Evolutionary conservation across 306 rosid genomes (phyloP).

Genomic region (Hylodesmum podocarpum): DNA sequence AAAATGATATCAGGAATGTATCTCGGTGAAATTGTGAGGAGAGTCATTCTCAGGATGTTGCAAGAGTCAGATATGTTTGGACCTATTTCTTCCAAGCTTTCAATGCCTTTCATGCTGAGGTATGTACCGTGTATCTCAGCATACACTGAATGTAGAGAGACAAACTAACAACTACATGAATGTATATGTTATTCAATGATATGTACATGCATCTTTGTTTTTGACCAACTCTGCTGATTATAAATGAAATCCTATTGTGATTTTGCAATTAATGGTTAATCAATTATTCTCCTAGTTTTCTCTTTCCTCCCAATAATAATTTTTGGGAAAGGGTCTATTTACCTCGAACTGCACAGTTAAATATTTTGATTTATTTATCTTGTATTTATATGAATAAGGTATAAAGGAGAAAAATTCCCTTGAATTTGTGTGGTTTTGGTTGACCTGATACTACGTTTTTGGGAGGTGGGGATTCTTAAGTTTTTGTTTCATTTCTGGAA

Average conservation of each 20-base stretch:
- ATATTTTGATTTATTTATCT: too few species aligned
- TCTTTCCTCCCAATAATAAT: not conserved
- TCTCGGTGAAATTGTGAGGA: conserved; percentile 86
- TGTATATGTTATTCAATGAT: not conserved
- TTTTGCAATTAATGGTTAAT: not conserved
- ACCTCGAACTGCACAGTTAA: too few species aligned
- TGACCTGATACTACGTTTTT: too few species aligned
- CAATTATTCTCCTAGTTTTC: not conserved
- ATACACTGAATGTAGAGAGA: not conserved
- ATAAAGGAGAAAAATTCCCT: too few species aligned
- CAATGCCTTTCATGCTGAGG: conserved; percentile 66
- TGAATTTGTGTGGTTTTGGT: too few species aligned
- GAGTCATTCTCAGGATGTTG: conserved; percentile 73
- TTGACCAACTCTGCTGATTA: not conserved
- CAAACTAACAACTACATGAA: not conserved
- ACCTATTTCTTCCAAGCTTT: conserved; percentile 55
- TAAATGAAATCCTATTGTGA: not conserved
- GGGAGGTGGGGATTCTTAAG: not conserved
- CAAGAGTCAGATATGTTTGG: conserved; percentile 66
- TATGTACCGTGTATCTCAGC: conserved; percentile 27
- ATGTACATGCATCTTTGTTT: not conserved
- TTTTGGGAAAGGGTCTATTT: not conserved
- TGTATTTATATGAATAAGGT: too few species aligned
- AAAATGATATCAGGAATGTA: conserved; percentile 91
- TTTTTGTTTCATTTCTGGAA: not conserved